Evolutionary conservation across 2,329 filamentous ascomycete genomes (phyloP).

Genomic region (Aspergillus candidus): DNA sequence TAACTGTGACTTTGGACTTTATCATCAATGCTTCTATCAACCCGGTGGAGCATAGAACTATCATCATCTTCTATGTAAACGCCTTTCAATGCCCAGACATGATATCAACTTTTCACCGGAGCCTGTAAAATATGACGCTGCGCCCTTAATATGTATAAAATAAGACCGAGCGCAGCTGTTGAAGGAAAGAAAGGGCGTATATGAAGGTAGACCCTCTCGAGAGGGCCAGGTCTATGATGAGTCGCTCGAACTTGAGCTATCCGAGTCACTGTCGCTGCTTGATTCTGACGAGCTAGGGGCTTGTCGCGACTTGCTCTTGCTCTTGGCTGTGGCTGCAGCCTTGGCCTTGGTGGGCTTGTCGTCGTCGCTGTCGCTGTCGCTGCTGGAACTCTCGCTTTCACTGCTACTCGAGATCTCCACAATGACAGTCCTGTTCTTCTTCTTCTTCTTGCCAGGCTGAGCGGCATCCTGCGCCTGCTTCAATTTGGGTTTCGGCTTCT

Average conservation of each 20-base stretch:
- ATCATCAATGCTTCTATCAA: no score
- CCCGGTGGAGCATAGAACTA: no score
- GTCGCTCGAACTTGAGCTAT: slow-evolving; percentile 11
- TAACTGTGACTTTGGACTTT: background rate
- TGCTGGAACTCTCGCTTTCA: slow-evolving; percentile 31
- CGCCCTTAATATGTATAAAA: no score
- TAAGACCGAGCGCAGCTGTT: background rate
- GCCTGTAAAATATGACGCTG: slow-evolving; percentile 1
- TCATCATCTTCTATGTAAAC: no score
- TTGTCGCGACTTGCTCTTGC: slow-evolving; percentile 6
- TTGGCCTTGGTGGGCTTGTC: slow-evolving; percentile 6
- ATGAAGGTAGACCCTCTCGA: background rate
- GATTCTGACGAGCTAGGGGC: slow-evolving; percentile 7
- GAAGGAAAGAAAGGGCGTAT: background rate
- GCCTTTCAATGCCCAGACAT: no score
- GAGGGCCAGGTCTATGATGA: slow-evolving; percentile 5
- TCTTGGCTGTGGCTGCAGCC: slow-evolving; percentile 2
- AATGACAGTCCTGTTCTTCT: slow-evolving; percentile 39
- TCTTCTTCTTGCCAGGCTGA: slow-evolving; percentile 29
- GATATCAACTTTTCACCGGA: slow-evolving; percentile 5
- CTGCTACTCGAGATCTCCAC: slow-evolving; percentile 40
- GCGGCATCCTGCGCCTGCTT: slow-evolving; percentile 18
- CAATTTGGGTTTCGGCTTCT: slow-evolving; percentile 18
- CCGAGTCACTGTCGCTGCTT: slow-evolving; percentile 11
- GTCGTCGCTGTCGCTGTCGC: slow-evolving; percentile 24